Conservation (phyloP, 2,329 filamentous ascomycete genomes). For the Pleurostoma richardsiae region DNA sequence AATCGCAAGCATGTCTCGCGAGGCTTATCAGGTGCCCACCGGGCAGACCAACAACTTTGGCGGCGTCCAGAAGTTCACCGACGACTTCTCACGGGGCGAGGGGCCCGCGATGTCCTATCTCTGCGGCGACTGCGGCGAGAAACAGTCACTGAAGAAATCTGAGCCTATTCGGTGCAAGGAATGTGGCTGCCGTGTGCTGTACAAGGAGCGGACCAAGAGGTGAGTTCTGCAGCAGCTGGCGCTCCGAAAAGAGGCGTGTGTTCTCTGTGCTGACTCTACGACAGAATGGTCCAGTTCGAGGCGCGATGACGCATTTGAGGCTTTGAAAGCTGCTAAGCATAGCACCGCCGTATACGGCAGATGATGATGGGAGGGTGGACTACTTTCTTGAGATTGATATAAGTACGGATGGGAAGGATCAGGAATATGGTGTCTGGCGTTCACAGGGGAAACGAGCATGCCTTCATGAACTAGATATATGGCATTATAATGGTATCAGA, state of each 20-base stretch:
- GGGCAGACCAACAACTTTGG: constrained; percentile 36
- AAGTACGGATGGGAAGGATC: too few relatives aligned
- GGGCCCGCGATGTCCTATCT: constrained; percentile 62
- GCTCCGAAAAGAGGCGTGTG: neutral
- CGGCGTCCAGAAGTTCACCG: constrained; percentile 33
- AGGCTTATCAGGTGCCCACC: constrained; percentile 72
- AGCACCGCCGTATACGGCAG: too few relatives aligned
- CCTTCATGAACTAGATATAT: too few relatives aligned
- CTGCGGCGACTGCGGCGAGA: constrained; percentile 80
- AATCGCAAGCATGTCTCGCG: constrained; percentile 54
- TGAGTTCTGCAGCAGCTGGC: constrained; percentile 36
- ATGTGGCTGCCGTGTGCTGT: constrained; percentile 91
- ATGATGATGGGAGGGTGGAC: too few relatives aligned
- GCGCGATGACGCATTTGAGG: constrained; percentile 56
- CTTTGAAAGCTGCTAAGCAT: too few relatives aligned
- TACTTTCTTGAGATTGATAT: too few relatives aligned
- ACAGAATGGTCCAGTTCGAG: constrained; percentile 97
- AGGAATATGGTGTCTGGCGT: too few relatives aligned
- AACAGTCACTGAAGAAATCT: constrained; percentile 69
- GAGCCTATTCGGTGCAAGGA: constrained; percentile 85
- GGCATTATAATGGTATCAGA: too few relatives aligned
- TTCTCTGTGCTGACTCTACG: constrained; percentile 13
- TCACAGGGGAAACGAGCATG: too few relatives aligned
- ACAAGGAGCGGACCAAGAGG: constrained; percentile 98
- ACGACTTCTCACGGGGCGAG: constrained; percentile 35